Evolutionary conservation across 1,139 yeast genomes (phyloP).

Genomic region (Spathaspora sp.): DNA sequence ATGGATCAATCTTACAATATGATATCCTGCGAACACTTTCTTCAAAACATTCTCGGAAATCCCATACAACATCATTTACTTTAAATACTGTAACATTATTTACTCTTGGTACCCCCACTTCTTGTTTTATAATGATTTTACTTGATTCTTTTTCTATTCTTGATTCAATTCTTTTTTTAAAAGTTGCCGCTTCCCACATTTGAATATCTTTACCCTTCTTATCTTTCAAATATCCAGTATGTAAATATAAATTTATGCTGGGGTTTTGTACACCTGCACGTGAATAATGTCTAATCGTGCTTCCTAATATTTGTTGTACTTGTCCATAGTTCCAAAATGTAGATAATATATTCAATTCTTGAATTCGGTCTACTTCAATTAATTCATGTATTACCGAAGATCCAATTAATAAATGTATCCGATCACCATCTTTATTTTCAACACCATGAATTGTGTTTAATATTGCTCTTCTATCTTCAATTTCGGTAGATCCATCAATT

Average conservation of each 20-base stretch:
- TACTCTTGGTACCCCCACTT: too few relatives aligned
- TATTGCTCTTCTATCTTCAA: not conserved
- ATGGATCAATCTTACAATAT: too few relatives aligned
- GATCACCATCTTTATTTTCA: not conserved
- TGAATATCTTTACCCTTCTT: constrained; percentile 2
- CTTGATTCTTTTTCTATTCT: too few relatives aligned
- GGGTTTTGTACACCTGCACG: not conserved
- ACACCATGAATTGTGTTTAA: not conserved
- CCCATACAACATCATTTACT: too few relatives aligned
- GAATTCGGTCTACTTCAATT: constrained; percentile 1
- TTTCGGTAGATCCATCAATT: constrained; percentile 3
- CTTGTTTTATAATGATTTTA: too few relatives aligned
- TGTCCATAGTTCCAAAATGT: constrained; percentile 5
- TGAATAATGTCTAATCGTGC: not conserved
- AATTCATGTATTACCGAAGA: constrained; percentile 3
- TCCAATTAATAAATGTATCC: constrained; percentile 1
- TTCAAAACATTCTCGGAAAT: too few relatives aligned
- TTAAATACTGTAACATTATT: too few relatives aligned
- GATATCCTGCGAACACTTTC: too few relatives aligned
- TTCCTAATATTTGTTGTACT: constrained; percentile 1
- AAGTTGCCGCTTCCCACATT: too few relatives aligned
- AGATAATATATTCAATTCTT: constrained; percentile 2
- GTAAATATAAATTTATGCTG: not conserved
- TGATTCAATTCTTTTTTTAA: too few relatives aligned
- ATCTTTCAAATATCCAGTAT: not conserved